Evolutionary conservation across 257 asterid genomes (phyloP).

Genomic region (Solanum etuberosum): DNA sequence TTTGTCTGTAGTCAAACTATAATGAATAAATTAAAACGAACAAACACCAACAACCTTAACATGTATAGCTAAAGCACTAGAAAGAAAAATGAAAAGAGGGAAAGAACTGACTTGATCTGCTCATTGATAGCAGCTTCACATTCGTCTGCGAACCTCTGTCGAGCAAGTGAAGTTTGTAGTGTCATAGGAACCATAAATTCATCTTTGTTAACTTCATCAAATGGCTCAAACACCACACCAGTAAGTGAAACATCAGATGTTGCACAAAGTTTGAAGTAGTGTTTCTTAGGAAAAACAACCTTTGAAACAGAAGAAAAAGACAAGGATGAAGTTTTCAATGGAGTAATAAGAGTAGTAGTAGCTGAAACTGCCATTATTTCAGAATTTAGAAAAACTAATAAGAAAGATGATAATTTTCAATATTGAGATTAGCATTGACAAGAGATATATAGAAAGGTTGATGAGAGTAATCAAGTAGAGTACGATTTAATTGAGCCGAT

Average conservation of each 20-base stretch:
- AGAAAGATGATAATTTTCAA: not conserved
- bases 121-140: constrained; percentile 71
- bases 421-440: not conserved
- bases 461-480: not conserved
- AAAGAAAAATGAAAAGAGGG: not conserved
- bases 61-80: not conserved
- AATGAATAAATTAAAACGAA: not conserved
- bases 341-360: constrained; percentile 9
- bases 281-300: constrained; percentile 19
- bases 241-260: constrained; percentile 25
- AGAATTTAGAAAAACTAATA: not conserved
- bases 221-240: constrained; percentile 80
- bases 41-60: not conserved
- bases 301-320: constrained; percentile 1
- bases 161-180: constrained; percentile 52
- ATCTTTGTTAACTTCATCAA: constrained; percentile 69
- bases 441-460: not conserved
- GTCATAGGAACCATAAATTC: constrained; percentile 40
- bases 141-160: constrained; percentile 41
- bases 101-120: constrained; percentile 73
- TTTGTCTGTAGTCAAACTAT: not conserved
- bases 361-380: constrained; percentile 38
- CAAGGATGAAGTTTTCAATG: not conserved
- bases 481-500: constrained; percentile 8
- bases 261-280: constrained; percentile 17